phyloP scores from a whole-genome alignment of 2,329 filamentous ascomycete genomes.

The Cercospora zeae-maydis region DNA sequence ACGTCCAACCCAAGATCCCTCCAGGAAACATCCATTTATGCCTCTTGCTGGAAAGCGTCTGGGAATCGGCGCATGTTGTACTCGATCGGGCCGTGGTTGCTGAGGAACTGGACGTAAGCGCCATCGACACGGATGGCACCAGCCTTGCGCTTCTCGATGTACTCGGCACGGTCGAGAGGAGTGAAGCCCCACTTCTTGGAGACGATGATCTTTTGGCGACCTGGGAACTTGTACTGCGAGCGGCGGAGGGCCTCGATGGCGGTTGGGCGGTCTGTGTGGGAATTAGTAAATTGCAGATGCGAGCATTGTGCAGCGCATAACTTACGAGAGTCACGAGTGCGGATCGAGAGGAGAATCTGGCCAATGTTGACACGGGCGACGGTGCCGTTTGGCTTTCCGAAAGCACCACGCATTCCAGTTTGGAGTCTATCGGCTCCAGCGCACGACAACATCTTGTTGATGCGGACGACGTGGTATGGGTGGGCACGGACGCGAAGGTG shows the following conservation, averaged over 20 bases:
- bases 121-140: conserved; percentile 94
- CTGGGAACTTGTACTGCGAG: conserved; percentile 99
- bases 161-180: conserved; percentile 94
- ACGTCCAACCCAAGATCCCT: conserved; percentile 2
- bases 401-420: conserved; percentile 99
- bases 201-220: conserved; percentile 99
- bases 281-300: conserved; percentile 21
- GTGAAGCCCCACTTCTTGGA: conserved; percentile 99
- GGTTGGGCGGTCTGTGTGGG: conserved; percentile 67
- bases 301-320: conserved; percentile 28
- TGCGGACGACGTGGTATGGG: conserved; percentile 99
- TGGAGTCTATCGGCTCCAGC: conserved; percentile 99
- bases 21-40: conserved; percentile 22
- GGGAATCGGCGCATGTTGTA: conserved; percentile 94
- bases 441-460: conserved; percentile 99
- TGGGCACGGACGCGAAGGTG: conserved; percentile 77
- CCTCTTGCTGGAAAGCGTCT: conserved; percentile 66
- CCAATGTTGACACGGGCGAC: conserved; percentile 99
- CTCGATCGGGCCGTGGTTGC: conserved; percentile 82
- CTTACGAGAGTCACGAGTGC: conserved; percentile 89
- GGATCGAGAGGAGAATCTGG: conserved; percentile 96
- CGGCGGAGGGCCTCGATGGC: conserved; percentile 98
- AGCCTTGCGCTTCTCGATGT: conserved; percentile 89
- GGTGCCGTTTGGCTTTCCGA: conserved; percentile 98
- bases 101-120: conserved; percentile 99